These are phyloP conservation scores for Fagopyrum esculentum DNA, from an alignment of 148 eudicot genomes.

Conservation along the genomic window DNA sequence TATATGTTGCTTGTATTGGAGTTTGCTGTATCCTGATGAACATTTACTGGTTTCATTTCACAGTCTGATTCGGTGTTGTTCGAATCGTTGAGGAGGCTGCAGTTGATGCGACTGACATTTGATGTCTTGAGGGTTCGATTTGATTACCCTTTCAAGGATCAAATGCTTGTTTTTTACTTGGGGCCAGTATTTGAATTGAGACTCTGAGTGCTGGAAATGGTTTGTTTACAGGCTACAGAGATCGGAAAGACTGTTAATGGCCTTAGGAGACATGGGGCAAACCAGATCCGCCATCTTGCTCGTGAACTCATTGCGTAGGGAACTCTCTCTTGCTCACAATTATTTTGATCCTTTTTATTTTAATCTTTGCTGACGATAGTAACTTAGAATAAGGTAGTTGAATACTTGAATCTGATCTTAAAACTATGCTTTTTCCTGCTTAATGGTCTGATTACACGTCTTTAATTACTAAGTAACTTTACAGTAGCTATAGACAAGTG, in stretches of 20 bases:
- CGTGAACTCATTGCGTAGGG: constrained; percentile 64
- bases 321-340: constrained; percentile 13
- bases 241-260: constrained; percentile 79
- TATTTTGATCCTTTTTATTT: neutral
- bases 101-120: constrained; percentile 65
- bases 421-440: neutral
- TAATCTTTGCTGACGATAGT: neutral
- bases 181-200: constrained; percentile 10
- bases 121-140: constrained; percentile 63
- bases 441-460: neutral
- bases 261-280: constrained; percentile 52
- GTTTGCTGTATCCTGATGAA: neutral
- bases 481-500: neutral
- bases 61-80: constrained; percentile 66
- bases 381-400: neutral
- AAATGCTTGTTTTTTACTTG: constrained; percentile 10
- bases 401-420: neutral
- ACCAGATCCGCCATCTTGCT: constrained; percentile 55
- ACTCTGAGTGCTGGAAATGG: constrained; percentile 7
- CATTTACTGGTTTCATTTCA: constrained; percentile 13
- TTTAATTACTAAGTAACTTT: neutral
- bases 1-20: neutral
- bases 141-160: constrained; percentile 16
- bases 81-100: constrained; percentile 79
- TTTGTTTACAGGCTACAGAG: constrained; percentile 65